Percentiles rank a stretch among this genome's conserved stretches.
phyloP scores from a whole-genome alignment of 2,329 filamentous ascomycete species.

The Chaetomium strumarium region DNA sequence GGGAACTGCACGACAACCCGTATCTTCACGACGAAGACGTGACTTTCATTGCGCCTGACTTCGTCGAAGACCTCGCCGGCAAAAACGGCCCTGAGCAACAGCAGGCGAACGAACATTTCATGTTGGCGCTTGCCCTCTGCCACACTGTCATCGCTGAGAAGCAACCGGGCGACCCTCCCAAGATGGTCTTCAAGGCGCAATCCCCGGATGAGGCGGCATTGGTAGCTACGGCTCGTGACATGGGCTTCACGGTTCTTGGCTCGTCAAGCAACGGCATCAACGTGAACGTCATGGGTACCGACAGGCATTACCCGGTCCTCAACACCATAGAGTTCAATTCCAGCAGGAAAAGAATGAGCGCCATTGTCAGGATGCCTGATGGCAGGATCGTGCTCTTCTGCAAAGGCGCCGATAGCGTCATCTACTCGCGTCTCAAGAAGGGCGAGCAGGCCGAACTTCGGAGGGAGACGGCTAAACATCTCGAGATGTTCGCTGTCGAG shows the following conservation, averaged over 20 bases:
- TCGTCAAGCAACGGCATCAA: conserved; percentile 73
- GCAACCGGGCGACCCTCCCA: conserved; percentile 81
- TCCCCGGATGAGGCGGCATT: conserved; percentile 94
- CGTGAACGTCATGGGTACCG: conserved; percentile 80
- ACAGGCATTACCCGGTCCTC: conserved; percentile 77
- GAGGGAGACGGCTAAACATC: conserved; percentile 78
- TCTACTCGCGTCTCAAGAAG: conserved; percentile 81
- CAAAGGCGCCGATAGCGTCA: conserved; percentile 96
- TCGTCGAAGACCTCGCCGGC: conserved; percentile 74
- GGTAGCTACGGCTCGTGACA: conserved; percentile 88
- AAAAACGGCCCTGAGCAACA: conserved; percentile 71
- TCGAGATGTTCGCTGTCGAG: conserved; percentile 95
- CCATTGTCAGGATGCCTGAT: conserved; percentile 91
- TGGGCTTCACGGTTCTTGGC: conserved; percentile 88
- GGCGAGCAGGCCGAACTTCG: conserved; percentile 84
- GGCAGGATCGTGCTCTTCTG: conserved; percentile 86
- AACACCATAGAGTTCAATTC: conserved; percentile 98
- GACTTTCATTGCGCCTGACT: conserved; percentile 89
- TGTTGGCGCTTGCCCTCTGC: conserved; percentile 91
- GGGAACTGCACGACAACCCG: conserved; percentile 78
- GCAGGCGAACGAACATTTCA: conserved; percentile 77
- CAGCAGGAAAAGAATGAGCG: conserved; percentile 93
- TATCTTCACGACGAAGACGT: conserved; percentile 85
- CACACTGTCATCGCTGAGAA: conserved; percentile 93
- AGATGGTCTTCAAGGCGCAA: conserved; percentile 92